Conservation (phyloP, 352 stramenopile species). For the Nannochloropsis limnetica region DNA sequence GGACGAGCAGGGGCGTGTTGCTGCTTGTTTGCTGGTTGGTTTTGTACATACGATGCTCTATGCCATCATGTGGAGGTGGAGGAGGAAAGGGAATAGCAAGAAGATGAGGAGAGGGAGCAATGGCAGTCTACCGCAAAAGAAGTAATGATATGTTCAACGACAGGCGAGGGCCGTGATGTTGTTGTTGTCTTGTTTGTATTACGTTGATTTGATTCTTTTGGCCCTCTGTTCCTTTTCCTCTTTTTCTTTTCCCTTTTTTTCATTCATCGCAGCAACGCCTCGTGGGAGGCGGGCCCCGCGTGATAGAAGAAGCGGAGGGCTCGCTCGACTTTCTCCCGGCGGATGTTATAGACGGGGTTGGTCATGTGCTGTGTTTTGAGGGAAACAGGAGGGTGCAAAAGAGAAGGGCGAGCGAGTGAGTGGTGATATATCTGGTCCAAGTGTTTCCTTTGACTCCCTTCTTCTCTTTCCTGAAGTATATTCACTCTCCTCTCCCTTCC, state of each 20-base stretch:
- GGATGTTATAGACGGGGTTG: constrained; percentile 51
- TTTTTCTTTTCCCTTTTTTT: background rate
- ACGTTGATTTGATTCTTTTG: background rate
- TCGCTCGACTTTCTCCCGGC: constrained; percentile 41
- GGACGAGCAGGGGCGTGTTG: background rate
- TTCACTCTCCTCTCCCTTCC: background rate
- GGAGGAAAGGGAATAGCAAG: background rate
- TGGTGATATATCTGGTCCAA: background rate
- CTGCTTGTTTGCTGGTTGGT: background rate
- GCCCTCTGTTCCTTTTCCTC: background rate
- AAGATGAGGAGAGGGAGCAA: background rate
- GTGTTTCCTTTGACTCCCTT: background rate
- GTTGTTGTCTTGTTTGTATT: background rate
- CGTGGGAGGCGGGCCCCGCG: constrained; percentile 35
- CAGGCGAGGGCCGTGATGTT: background rate
- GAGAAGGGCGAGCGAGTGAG: background rate
- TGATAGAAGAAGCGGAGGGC: constrained; percentile 37
- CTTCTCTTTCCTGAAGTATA: background rate
- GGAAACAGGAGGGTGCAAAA: background rate
- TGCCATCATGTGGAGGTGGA: background rate
- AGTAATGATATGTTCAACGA: background rate
- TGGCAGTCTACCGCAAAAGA: background rate
- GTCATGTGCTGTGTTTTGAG: constrained; percentile 40
- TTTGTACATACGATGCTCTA: background rate
- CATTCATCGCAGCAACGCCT: background rate